Conservation (phyloP, 2,329 filamentous ascomycete species). For the Lachnum nothofagi region DNA sequence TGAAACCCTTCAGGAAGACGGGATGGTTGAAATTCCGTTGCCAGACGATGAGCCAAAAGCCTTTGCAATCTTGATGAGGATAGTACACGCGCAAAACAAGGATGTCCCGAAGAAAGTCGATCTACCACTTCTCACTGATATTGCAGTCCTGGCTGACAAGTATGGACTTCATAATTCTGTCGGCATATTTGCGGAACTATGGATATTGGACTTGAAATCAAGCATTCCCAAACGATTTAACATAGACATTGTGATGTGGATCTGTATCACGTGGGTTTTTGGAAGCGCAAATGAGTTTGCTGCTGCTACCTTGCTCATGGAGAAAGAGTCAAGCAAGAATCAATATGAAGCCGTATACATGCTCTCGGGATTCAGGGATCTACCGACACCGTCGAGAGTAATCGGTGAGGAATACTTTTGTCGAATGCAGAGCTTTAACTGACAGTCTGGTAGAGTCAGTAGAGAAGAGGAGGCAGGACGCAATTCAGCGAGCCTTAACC, state of each 20-base stretch:
- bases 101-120: not conserved
- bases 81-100: not conserved
- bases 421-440: not conserved
- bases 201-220: too few species aligned
- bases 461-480: not conserved
- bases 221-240: too few species aligned
- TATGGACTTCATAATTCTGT: too few species aligned
- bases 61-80: not conserved
- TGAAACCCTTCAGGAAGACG: constrained; percentile 1
- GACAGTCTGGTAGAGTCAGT: not conserved
- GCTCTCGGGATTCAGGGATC: not conserved
- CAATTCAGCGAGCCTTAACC: constrained; percentile 28
- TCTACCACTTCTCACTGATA: too few species aligned
- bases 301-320: not conserved
- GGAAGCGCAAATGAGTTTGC: not conserved
- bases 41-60: not conserved
- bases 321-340: not conserved
- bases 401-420: not conserved
- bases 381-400: not conserved
- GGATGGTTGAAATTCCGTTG: constrained; percentile 8
- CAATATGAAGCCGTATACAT: not conserved
- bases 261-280: not conserved
- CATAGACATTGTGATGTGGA: not conserved
- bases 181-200: too few species aligned
- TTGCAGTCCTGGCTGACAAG: too few species aligned